Conservation (phyloP, 2,329 filamentous ascomycete species). For the Curvularia sp. region DNA sequence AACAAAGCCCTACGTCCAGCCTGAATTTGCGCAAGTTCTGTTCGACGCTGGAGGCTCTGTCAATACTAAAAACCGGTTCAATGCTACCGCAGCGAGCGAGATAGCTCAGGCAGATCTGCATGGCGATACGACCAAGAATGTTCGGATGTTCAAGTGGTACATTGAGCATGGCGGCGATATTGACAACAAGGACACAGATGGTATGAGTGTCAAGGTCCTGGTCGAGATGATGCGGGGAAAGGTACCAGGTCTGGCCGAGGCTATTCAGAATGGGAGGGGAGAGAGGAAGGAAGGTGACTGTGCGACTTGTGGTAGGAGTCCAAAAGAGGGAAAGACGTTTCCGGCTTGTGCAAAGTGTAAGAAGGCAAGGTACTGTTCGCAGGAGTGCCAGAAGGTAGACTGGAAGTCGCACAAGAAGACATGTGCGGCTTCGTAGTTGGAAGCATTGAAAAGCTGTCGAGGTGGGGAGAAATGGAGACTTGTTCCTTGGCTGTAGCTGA, state of each 20-base stretch:
- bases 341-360: conserved; percentile 23
- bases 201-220: conserved; percentile 22
- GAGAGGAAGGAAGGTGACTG: conserved; percentile 19
- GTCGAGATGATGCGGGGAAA: conserved; percentile 23
- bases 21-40: conserved; percentile 24
- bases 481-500: neutral
- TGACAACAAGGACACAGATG: conserved; percentile 26
- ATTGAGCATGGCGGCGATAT: conserved; percentile 28
- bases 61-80: conserved; percentile 22
- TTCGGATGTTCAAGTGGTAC: conserved; percentile 28
- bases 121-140: conserved; percentile 17
- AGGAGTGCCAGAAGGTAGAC: conserved; percentile 26
- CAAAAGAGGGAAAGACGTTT: conserved; percentile 4
- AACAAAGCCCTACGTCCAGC: conserved; percentile 23
- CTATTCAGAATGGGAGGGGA: conserved; percentile 13
- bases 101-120: conserved; percentile 24
- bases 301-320: conserved; percentile 20
- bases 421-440: conserved; percentile 11
- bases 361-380: conserved; percentile 20
- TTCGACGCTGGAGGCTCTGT: conserved; percentile 25
- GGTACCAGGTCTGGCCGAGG: conserved; percentile 17
- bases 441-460: neutral
- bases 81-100: conserved; percentile 19
- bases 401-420: conserved; percentile 27
- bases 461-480: neutral